These are phyloP conservation scores for Xerocomus potaroensis DNA, from an alignment of 768 basidiomycete species.

Conservation along the genomic window DNA sequence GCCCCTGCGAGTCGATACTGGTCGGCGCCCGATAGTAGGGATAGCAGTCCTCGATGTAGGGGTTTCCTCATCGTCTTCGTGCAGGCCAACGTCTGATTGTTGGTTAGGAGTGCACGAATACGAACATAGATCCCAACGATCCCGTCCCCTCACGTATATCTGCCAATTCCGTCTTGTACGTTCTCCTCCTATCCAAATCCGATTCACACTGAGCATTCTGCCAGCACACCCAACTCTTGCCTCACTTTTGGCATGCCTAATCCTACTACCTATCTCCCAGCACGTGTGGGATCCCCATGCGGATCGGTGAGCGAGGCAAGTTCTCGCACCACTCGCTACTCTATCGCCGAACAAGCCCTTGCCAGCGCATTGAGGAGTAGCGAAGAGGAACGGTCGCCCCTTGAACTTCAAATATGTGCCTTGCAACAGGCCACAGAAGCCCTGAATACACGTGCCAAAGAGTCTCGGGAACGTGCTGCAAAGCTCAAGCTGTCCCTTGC, in stretches of 20 bases:
- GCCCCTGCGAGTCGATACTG: constrained; percentile 14
- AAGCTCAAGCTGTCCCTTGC: constrained; percentile 37
- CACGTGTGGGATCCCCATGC: constrained; percentile 16
- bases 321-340: constrained; percentile 40
- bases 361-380: constrained; percentile 32
- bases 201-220: constrained; percentile 15
- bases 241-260: constrained; percentile 17
- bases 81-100: neutral
- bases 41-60: constrained; percentile 14
- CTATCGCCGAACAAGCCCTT: constrained; percentile 41
- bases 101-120: constrained; percentile 23
- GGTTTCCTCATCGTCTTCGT: neutral
- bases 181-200: constrained; percentile 7
- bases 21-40: constrained; percentile 3
- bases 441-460: constrained; percentile 42
- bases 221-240: constrained; percentile 20
- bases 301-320: constrained; percentile 27
- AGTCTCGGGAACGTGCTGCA: constrained; percentile 40
- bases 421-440: constrained; percentile 42
- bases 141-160: constrained; percentile 2
- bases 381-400: constrained; percentile 32
- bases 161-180: constrained; percentile 15
- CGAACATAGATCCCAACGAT: constrained; percentile 3
- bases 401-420: constrained; percentile 45
- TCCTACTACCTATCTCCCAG: constrained; percentile 7